Conservation (phyloP, 2,329 filamentous ascomycete species). For the Periconia sp. region DNA sequence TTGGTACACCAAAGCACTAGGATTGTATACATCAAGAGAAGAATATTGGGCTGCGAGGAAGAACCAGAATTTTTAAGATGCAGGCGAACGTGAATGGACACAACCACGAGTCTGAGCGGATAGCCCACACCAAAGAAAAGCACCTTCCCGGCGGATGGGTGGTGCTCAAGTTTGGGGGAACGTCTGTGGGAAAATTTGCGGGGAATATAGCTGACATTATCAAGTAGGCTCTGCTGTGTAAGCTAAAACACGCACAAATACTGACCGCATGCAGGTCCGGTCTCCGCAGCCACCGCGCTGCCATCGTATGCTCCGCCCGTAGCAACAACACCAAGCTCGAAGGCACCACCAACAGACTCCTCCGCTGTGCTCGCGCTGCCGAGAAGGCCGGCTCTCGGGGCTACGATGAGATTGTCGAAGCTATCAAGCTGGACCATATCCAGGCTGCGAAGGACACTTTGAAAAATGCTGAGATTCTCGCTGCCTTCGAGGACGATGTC, state of each 20-base stretch:
- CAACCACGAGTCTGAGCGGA: slow-evolving; percentile 43
- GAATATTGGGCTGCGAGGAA: background rate
- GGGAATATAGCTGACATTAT: slow-evolving; percentile 69
- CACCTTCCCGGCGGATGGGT: slow-evolving; percentile 70
- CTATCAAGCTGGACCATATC: slow-evolving; percentile 83
- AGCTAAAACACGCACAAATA: background rate
- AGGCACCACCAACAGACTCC: slow-evolving; percentile 82
- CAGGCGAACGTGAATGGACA: slow-evolving; percentile 37
- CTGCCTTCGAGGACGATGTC: slow-evolving; percentile 69
- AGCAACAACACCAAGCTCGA: slow-evolving; percentile 94
- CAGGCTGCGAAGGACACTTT: slow-evolving; percentile 66
- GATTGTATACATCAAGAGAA: too few relatives aligned
- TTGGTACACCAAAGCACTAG: too few relatives aligned
- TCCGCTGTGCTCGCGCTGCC: slow-evolving; percentile 56
- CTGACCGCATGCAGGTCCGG: slow-evolving; percentile 57
- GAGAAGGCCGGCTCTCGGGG: slow-evolving; percentile 52
- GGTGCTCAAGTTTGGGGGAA: slow-evolving; percentile 94
- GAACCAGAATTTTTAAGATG: slow-evolving; percentile 20
- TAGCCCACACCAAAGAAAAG: slow-evolving; percentile 53
- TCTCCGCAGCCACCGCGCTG: slow-evolving; percentile 74
- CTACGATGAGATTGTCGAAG: slow-evolving; percentile 77
- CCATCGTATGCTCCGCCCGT: slow-evolving; percentile 93
- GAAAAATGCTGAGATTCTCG: slow-evolving; percentile 48
- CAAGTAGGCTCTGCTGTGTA: slow-evolving; percentile 39
- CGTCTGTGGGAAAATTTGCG: slow-evolving; percentile 93